phyloP scores from a whole-genome alignment of 2,329 filamentous ascomycete species.

The Fusarium udum region DNA sequence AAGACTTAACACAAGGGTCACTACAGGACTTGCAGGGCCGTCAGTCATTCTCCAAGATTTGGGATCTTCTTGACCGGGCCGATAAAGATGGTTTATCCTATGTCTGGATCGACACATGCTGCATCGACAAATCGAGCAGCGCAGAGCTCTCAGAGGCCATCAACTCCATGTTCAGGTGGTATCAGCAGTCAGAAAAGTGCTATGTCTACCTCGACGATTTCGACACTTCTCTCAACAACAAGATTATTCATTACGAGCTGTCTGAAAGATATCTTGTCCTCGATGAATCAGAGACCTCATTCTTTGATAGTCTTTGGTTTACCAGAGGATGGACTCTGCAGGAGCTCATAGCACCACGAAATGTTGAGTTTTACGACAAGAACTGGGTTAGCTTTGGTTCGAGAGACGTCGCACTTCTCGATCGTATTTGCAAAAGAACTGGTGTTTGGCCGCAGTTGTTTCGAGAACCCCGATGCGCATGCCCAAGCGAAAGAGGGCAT shows the following conservation, averaged over 20 bases:
- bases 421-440: constrained; percentile 27
- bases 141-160: constrained; percentile 43
- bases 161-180: constrained; percentile 46
- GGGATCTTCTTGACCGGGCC: constrained; percentile 23
- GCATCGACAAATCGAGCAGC: constrained; percentile 43
- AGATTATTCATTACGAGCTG: not conserved
- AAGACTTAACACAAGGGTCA: constrained; percentile 32
- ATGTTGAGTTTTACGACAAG: constrained; percentile 10
- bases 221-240: not conserved
- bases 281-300: not conserved
- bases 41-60: constrained; percentile 35
- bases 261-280: not conserved
- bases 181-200: constrained; percentile 36
- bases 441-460: constrained; percentile 34
- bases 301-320: constrained; percentile 23
- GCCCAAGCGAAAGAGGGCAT: not conserved
- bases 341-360: not conserved
- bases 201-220: constrained; percentile 41
- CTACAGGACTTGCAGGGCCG: not conserved
- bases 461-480: constrained; percentile 28
- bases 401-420: constrained; percentile 31
- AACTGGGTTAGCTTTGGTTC: constrained; percentile 43
- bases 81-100: constrained; percentile 14
- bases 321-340: not conserved
- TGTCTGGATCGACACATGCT: constrained; percentile 46